Evolutionary conservation across 257 asterid species (phyloP).

Genomic region (Rauvolfia tetraphylla): DNA sequence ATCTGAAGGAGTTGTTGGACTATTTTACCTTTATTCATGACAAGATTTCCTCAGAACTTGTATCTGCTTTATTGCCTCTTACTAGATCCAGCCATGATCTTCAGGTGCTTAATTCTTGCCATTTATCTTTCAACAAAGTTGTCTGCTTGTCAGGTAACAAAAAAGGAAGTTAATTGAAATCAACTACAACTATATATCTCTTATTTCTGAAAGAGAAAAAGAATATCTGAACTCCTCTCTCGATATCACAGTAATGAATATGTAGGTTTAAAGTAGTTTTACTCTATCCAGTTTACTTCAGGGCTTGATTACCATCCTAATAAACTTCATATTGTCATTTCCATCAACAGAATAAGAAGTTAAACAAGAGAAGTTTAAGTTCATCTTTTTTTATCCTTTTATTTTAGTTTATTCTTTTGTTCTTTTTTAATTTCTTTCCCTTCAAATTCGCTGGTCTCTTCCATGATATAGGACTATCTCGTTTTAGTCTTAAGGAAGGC

Average conservation of each 20-base stretch:
- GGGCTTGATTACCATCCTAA: background rate
- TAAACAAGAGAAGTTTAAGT: background rate
- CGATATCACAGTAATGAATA: background rate
- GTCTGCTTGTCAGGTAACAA: constrained; percentile 6
- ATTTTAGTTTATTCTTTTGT: background rate
- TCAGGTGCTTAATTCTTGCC: constrained; percentile 48
- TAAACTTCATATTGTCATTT: background rate
- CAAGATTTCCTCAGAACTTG: constrained; percentile 54
- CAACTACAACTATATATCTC: background rate
- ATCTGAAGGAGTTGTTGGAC: constrained; percentile 82
- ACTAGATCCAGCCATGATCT: constrained; percentile 58
- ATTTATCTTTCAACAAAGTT: constrained; percentile 17
- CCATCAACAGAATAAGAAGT: background rate
- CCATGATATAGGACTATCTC: constrained; percentile 54
- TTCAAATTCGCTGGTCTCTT: constrained; percentile 6
- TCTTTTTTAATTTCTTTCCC: background rate
- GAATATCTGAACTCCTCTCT: constrained; percentile 4
- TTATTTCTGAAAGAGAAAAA: background rate
- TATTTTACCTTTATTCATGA: constrained; percentile 70
- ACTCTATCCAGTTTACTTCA: background rate
- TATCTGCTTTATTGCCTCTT: constrained; percentile 61
- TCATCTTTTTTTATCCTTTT: background rate
- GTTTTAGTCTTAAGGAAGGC: constrained; percentile 80
- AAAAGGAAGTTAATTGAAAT: background rate
- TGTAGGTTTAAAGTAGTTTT: background rate